Evolutionary conservation across 257 asterid genomes (phyloP).

Genomic region (Solanum chiquidenum): DNA sequence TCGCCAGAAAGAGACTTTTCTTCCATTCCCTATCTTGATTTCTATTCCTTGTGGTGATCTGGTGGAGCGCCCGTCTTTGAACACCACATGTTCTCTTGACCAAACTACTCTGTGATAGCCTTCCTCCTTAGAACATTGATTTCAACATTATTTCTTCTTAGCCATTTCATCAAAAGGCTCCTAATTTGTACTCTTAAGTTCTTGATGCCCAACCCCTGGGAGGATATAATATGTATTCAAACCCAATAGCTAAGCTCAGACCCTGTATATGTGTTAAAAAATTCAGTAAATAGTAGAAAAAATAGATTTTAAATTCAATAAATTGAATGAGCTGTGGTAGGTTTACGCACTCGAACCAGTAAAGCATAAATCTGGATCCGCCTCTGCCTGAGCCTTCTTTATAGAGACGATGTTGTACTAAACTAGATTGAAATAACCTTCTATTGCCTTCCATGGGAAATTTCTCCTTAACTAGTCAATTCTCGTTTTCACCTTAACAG

Average conservation of each 20-base stretch:
- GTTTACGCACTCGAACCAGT: background rate
- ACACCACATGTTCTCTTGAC: background rate
- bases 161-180: background rate
- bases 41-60: background rate
- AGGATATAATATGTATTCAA: background rate
- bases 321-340: background rate
- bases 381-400: background rate
- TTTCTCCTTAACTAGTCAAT: background rate
- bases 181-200: background rate
- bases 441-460: background rate
- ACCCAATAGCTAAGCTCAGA: background rate
- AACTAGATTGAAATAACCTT: background rate
- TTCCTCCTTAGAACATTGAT: background rate
- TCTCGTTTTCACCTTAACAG: background rate
- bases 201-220: background rate
- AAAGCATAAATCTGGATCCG: background rate
- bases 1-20: background rate
- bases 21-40: background rate
- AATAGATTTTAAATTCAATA: background rate
- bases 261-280: background rate
- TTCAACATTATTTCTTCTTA: background rate
- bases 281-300: background rate
- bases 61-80: background rate
- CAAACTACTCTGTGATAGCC: background rate
- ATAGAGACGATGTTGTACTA: background rate